phyloP scores from a whole-genome alignment of 2,329 filamentous ascomycete species.

The Pseudocercospora pini-densiflorae region DNA sequence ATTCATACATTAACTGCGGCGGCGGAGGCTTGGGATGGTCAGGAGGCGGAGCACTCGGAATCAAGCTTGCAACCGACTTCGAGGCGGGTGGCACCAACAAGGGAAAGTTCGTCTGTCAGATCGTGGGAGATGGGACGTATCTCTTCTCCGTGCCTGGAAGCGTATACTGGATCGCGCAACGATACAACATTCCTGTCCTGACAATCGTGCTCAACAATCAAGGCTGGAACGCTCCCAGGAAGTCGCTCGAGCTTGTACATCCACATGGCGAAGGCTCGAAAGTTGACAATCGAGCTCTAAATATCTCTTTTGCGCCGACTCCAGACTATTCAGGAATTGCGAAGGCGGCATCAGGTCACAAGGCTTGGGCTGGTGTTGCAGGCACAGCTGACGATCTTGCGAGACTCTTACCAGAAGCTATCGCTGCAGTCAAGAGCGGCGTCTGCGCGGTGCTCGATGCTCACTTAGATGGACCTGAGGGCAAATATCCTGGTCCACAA shows the following conservation, averaged over 20 bases:
- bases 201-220: slow-evolving; percentile 73
- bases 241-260: slow-evolving; percentile 67
- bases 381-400: slow-evolving; percentile 61
- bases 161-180: slow-evolving; percentile 71
- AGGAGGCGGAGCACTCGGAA: slow-evolving; percentile 73
- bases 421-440: slow-evolving; percentile 62
- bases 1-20: slow-evolving; percentile 80
- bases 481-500: slow-evolving; percentile 55
- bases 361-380: slow-evolving; percentile 65
- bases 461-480: slow-evolving; percentile 60
- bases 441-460: slow-evolving; percentile 66
- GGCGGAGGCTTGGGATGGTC: slow-evolving; percentile 82
- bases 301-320: slow-evolving; percentile 68
- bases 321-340: slow-evolving; percentile 72
- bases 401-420: slow-evolving; percentile 59
- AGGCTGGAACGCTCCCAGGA: slow-evolving; percentile 70
- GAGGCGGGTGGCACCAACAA: slow-evolving; percentile 55
- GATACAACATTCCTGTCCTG: slow-evolving; percentile 68
- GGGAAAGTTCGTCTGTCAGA: slow-evolving; percentile 65
- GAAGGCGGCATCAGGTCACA: slow-evolving; percentile 66
- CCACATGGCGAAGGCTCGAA: slow-evolving; percentile 66
- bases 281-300: slow-evolving; percentile 66
- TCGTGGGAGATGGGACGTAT: slow-evolving; percentile 71
- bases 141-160: slow-evolving; percentile 68
- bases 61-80: slow-evolving; percentile 70